Percentiles rank a stretch among this genome's conserved stretches.
phyloP scores from a whole-genome alignment of 805 yeast species.

The Cyberlindnera petersonii region DNA sequence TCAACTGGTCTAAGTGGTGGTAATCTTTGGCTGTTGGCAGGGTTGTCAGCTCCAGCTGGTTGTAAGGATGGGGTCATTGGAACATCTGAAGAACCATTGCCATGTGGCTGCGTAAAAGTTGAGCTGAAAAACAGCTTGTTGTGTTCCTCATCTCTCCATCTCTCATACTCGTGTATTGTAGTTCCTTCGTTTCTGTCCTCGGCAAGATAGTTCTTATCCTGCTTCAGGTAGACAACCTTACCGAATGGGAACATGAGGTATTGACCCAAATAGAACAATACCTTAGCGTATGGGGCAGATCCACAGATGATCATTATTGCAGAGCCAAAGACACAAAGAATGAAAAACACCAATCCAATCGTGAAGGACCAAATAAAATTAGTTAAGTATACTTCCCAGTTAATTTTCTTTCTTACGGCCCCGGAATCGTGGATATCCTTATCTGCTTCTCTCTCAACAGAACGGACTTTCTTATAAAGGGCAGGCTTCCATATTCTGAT shows the following conservation, averaged over 20 bases:
- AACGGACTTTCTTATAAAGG: slow-evolving; percentile 83
- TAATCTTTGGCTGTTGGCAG: slow-evolving; percentile 9
- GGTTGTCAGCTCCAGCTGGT: slow-evolving; percentile 6
- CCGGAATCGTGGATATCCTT: slow-evolving; percentile 85
- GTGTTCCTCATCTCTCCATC: slow-evolving; percentile 78
- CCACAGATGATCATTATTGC: slow-evolving; percentile 42
- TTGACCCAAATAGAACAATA: slow-evolving; percentile 58
- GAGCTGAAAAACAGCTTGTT: slow-evolving; percentile 70
- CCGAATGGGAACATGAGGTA: slow-evolving; percentile 88
- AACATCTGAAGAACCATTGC: neutral
- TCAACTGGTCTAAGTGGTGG: slow-evolving; percentile 9
- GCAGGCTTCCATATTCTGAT: slow-evolving; percentile 99
- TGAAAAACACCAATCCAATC: slow-evolving; percentile 60
- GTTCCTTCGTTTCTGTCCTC: slow-evolving; percentile 92
- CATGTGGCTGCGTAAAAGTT: slow-evolving; percentile 14
- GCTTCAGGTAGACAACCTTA: slow-evolving; percentile 70
- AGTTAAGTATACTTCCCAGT: slow-evolving; percentile 59
- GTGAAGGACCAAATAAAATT: slow-evolving; percentile 72
- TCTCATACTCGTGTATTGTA: slow-evolving; percentile 74
- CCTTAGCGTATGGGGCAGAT: slow-evolving; percentile 55
- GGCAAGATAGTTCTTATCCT: slow-evolving; percentile 73
- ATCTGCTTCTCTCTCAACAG: slow-evolving; percentile 88
- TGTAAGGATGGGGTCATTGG: slow-evolving; percentile 14
- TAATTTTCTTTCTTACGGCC: slow-evolving; percentile 37
- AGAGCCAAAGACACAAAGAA: slow-evolving; percentile 47